These are phyloP conservation scores for Chaetothyriales sp. DNA, from an alignment of 2,329 filamentous ascomycete species.

Conservation along the genomic window DNA sequence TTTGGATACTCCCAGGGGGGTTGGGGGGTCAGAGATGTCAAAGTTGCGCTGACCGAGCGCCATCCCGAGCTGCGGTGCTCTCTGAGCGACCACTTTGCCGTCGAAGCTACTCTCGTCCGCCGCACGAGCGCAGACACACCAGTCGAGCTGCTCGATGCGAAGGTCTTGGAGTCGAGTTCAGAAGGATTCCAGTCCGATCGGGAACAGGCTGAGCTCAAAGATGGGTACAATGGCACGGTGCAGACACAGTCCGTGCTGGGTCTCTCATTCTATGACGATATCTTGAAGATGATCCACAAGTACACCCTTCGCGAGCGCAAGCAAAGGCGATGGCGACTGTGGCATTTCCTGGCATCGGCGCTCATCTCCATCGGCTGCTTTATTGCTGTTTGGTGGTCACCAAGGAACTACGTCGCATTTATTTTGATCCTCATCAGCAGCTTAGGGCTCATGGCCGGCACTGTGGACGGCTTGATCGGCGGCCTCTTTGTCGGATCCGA, in stretches of 20 bases:
- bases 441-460: slow-evolving; percentile 59
- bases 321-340: slow-evolving; percentile 56
- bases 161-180: not conserved
- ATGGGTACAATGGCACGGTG: not conserved
- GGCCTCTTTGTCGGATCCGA: slow-evolving; percentile 77
- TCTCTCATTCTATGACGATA: slow-evolving; percentile 49
- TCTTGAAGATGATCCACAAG: slow-evolving; percentile 52
- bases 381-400: slow-evolving; percentile 74
- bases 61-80: slow-evolving; percentile 73
- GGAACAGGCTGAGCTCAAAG: slow-evolving; percentile 11
- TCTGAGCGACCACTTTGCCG: slow-evolving; percentile 86
- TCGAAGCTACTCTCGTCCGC: slow-evolving; percentile 59
- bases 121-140: slow-evolving; percentile 17
- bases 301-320: slow-evolving; percentile 57
- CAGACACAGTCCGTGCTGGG: slow-evolving; percentile 24
- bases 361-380: slow-evolving; percentile 57
- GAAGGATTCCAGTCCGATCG: slow-evolving; percentile 8
- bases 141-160: slow-evolving; percentile 1
- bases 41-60: slow-evolving; percentile 65
- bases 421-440: slow-evolving; percentile 65
- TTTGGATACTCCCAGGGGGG: slow-evolving; percentile 27
- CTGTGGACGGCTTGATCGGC: slow-evolving; percentile 72
- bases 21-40: slow-evolving; percentile 57
- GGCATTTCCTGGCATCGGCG: slow-evolving; percentile 58
- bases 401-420: slow-evolving; percentile 61